A percentile compares a stretch with the other conserved stretches of the same genome.
Conservation (phyloP, 768 basidiomycete species). For the Psilocybe tampanensis region DNA sequence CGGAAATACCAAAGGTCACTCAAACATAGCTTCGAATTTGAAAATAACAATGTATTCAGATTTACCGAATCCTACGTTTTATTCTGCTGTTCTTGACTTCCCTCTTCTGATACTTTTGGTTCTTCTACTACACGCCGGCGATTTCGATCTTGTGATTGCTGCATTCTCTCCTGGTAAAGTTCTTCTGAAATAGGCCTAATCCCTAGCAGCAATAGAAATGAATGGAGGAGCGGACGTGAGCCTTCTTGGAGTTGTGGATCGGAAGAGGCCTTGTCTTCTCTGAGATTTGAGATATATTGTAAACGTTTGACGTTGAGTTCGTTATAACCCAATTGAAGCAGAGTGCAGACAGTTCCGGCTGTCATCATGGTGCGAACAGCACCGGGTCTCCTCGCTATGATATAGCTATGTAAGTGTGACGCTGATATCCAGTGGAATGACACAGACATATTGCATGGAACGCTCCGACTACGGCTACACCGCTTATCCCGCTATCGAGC, state of each 20-base stretch:
- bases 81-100: conserved; percentile 20
- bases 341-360: conserved; percentile 55
- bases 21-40: background rate
- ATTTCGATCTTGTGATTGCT: conserved; percentile 55
- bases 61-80: conserved; percentile 8
- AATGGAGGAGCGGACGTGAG: conserved; percentile 33
- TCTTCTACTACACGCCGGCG: conserved; percentile 59
- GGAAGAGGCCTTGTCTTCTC: conserved; percentile 15
- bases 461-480: conserved; percentile 65
- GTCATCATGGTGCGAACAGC: conserved; percentile 62
- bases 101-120: conserved; percentile 36
- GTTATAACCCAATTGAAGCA: conserved; percentile 73
- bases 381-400: conserved; percentile 61
- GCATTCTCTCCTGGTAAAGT: conserved; percentile 65
- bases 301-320: conserved; percentile 65
- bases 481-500: conserved; percentile 75
- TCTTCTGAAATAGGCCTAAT: conserved; percentile 68
- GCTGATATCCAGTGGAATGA: background rate
- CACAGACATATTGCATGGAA: conserved; percentile 45
- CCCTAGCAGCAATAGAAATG: conserved; percentile 48
- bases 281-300: conserved; percentile 50
- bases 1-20: background rate
- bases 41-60: conserved; percentile 4
- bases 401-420: background rate
- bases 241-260: conserved; percentile 8